phyloP scores from a whole-genome alignment of 2,329 filamentous ascomycete species.

The Colletotrichum sp. region DNA sequence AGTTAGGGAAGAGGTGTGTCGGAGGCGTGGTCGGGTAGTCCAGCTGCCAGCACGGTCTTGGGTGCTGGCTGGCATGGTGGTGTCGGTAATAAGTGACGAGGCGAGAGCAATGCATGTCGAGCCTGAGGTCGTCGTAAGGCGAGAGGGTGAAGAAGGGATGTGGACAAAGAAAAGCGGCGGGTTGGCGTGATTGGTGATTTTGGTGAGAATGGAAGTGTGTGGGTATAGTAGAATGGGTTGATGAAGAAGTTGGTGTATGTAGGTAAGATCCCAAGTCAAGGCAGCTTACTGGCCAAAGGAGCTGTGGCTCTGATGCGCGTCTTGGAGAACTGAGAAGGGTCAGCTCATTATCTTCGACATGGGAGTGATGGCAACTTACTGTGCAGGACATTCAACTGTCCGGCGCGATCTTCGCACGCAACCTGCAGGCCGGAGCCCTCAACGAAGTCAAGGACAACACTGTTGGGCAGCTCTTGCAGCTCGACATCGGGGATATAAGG shows the following conservation, averaged over 20 bases:
- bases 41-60: neutral
- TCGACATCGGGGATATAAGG: conserved; percentile 90
- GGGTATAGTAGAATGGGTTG: conserved; percentile 15
- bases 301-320: conserved; percentile 42
- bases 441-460: conserved; percentile 67
- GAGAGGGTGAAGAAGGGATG: conserved; percentile 1
- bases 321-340: conserved; percentile 44
- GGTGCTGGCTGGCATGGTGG: neutral
- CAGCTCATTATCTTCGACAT: conserved; percentile 23
- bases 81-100: neutral
- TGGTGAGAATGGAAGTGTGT: neutral
- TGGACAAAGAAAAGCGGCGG: conserved; percentile 20
- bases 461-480: conserved; percentile 90
- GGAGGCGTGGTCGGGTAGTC: neutral
- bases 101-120: neutral
- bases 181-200: neutral
- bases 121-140: neutral
- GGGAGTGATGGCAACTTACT: conserved; percentile 44
- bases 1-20: neutral
- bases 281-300: conserved; percentile 33
- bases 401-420: conserved; percentile 66
- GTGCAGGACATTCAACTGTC: conserved; percentile 59
- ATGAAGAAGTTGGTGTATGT: neutral
- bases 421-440: conserved; percentile 67
- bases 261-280: neutral